These are phyloP conservation scores for Cutaneotrichosporon cavernicola DNA, from an alignment of 1,284 basidiomycete species.

Conservation along the genomic window DNA sequence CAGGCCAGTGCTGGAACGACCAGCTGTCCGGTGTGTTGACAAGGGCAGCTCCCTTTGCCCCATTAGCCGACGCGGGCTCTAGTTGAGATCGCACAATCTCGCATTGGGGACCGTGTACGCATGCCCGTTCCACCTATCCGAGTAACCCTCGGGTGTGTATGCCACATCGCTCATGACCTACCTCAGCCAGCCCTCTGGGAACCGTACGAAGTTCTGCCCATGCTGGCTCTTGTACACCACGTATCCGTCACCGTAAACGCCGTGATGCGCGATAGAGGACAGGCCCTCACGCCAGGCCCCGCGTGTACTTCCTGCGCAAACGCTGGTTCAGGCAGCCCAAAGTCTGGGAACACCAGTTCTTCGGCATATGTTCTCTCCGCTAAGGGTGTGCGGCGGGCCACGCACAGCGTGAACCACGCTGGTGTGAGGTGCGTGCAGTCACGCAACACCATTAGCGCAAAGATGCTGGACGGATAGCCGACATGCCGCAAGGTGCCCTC, in stretches of 20 bases:
- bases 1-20: conserved; percentile 15
- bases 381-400: not conserved
- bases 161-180: conserved; percentile 3
- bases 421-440: conserved; percentile 8
- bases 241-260: not conserved
- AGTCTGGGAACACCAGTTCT: conserved; percentile 11
- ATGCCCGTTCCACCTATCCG: not conserved
- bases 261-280: not conserved
- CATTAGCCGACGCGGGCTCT: not conserved
- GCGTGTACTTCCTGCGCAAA: conserved; percentile 2
- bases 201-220: conserved; percentile 12
- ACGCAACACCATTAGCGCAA: conserved; percentile 54
- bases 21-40: conserved; percentile 12
- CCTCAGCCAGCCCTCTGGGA: not conserved
- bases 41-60: not conserved
- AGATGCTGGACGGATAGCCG: not conserved
- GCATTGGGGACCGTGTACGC: not conserved
- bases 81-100: not conserved
- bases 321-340: not conserved
- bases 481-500: not conserved
- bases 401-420: conserved; percentile 2
- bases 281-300: not conserved
- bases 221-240: conserved; percentile 6
- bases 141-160: not conserved
- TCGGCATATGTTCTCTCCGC: not conserved